A percentile compares a stretch with the other conserved stretches of the same genome.
These are phyloP conservation scores for Coccomyxa sp. DNA, from an alignment of 139 green algal species.

Conservation along the genomic window DNA sequence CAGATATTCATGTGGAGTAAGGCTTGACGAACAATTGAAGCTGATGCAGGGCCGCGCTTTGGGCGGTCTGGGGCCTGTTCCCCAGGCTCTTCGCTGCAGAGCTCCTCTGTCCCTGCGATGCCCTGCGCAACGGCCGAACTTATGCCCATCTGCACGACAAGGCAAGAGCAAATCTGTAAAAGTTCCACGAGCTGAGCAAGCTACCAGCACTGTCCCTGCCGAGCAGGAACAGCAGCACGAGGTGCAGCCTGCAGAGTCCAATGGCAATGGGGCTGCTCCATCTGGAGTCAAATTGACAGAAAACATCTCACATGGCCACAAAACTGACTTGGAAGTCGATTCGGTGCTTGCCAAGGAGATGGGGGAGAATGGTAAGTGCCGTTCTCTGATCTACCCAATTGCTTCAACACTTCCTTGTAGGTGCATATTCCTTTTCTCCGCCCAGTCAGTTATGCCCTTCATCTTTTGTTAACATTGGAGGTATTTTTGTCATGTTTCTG, in stretches of 20 bases:
- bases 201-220: not conserved
- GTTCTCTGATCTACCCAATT: not conserved
- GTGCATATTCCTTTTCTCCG: not conserved
- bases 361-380: conserved; percentile 31
- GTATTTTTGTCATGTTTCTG: not conserved
- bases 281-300: not conserved
- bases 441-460: not conserved
- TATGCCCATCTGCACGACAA: too few relatives aligned
- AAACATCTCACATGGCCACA: not conserved
- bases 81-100: too few relatives aligned
- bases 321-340: conserved; percentile 26
- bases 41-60: not conserved
- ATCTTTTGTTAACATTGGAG: not conserved
- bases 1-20: too few relatives aligned
- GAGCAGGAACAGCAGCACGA: not conserved
- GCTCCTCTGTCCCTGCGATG: too few relatives aligned
- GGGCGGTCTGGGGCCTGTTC: too few relatives aligned
- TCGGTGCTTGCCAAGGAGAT: conserved; percentile 36
- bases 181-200: not conserved
- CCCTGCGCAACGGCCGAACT: not conserved
- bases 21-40: not conserved
- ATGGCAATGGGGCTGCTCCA: not conserved
- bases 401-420: not conserved
- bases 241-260: not conserved
- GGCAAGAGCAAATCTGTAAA: not conserved